Conservation (phyloP, 2,329 filamentous ascomycete species). For the Colletotrichum melonis region DNA sequence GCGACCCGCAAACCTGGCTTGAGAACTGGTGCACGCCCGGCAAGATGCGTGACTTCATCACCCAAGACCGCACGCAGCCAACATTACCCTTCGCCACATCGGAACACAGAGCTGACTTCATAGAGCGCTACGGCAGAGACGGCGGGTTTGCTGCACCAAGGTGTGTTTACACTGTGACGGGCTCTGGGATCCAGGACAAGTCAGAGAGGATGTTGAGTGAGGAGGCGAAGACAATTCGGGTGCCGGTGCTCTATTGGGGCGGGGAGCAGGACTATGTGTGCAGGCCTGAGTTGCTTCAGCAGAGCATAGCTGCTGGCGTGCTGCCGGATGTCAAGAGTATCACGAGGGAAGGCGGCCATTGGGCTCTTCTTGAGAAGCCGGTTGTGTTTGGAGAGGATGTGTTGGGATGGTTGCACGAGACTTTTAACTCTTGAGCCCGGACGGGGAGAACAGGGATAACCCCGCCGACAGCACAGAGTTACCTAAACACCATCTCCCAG, state of each 20-base stretch:
- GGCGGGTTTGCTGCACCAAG: slow-evolving; percentile 42
- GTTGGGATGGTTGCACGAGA: slow-evolving; percentile 36
- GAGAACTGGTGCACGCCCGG: slow-evolving; percentile 49
- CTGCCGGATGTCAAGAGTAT: slow-evolving; percentile 40
- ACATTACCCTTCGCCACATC: slow-evolving; percentile 42
- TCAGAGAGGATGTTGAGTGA: slow-evolving; percentile 36
- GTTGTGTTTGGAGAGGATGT: slow-evolving; percentile 40
- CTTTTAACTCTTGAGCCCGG: neutral
- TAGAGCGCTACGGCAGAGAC: slow-evolving; percentile 39
- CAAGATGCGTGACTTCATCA: slow-evolving; percentile 45
- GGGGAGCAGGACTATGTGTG: slow-evolving; percentile 43
- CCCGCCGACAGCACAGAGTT: neutral
- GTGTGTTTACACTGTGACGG: slow-evolving; percentile 43
- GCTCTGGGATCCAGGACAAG: slow-evolving; percentile 37
- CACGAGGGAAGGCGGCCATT: slow-evolving; percentile 43
- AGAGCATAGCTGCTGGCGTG: slow-evolving; percentile 37
- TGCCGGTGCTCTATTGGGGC: slow-evolving; percentile 43
- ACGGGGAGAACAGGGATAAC: neutral
- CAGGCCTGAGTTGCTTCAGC: slow-evolving; percentile 37
- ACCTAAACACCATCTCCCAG: no score
- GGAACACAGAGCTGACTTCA: slow-evolving; percentile 40
- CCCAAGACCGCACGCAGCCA: slow-evolving; percentile 37
- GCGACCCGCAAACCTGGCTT: slow-evolving; percentile 44
- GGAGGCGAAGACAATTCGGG: slow-evolving; percentile 37
- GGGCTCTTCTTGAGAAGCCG: slow-evolving; percentile 45